phyloP scores from a whole-genome alignment of 2,329 filamentous ascomycete species.

The Colletotrichum tofieldiae region DNA sequence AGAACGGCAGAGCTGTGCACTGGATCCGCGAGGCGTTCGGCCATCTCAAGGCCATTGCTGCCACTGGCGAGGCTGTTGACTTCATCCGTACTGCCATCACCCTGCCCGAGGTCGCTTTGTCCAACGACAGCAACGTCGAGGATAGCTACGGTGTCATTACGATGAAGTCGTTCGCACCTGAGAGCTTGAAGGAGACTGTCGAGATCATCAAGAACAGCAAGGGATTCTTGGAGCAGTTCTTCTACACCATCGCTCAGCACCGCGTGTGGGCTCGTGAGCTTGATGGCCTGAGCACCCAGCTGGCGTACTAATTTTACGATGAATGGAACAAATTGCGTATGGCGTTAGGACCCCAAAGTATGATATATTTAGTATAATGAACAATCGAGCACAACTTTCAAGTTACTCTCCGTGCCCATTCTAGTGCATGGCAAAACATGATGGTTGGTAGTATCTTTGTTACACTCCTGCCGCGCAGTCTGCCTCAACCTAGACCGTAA shows the following conservation, averaged over 20 bases:
- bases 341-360: neutral
- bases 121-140: conserved; percentile 64
- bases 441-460: no score
- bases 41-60: conserved; percentile 85
- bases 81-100: conserved; percentile 69
- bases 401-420: no score
- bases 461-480: no score
- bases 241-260: conserved; percentile 79
- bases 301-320: conserved; percentile 74
- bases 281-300: conserved; percentile 75
- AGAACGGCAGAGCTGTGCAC: conserved; percentile 81
- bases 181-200: conserved; percentile 73
- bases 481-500: fast-evolving
- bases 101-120: conserved; percentile 59
- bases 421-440: no score
- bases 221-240: conserved; percentile 80
- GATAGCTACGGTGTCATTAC: conserved; percentile 87
- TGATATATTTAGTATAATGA: neutral
- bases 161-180: conserved; percentile 65
- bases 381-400: neutral
- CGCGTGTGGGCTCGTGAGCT: conserved; percentile 82
- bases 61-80: conserved; percentile 79
- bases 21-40: conserved; percentile 87
- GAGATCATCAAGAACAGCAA: conserved; percentile 77
- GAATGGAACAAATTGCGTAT: neutral